Conservation (phyloP, 495 filamentous ascomycete genomes). For the Talaromyces nanjingensis region DNA sequence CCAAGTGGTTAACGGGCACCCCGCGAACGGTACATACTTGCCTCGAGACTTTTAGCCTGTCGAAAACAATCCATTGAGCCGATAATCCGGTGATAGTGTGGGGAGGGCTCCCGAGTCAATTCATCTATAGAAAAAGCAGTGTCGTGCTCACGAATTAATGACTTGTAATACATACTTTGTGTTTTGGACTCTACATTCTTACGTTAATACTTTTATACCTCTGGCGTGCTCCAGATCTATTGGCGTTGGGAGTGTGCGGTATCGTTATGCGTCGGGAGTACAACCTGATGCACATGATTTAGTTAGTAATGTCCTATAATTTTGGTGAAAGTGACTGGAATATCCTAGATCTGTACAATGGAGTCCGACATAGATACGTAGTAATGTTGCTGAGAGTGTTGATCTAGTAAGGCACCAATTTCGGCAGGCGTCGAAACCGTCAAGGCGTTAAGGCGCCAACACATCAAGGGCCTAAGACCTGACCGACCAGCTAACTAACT, state of each 20-base stretch:
- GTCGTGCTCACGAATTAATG: not conserved
- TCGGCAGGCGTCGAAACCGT: not conserved
- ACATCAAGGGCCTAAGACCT: not conserved
- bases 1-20: not conserved
- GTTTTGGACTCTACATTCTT: not conserved
- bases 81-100: not conserved
- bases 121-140: not conserved
- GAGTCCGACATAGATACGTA: too few relatives aligned
- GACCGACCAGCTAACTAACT: not conserved
- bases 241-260: not conserved
- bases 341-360: too few relatives aligned
- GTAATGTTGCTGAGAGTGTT: too few relatives aligned
- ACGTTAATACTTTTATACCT: not conserved
- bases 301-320: not conserved
- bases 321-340: not conserved
- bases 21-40: not conserved
- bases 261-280: not conserved
- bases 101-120: not conserved
- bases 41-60: not conserved
- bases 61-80: not conserved
- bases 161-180: not conserved
- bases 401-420: not conserved
- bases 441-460: slow-evolving; percentile 1
- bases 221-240: not conserved
- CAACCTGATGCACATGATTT: not conserved